These are phyloP conservation scores for Aeschynomene evenia DNA, from an alignment of 306 rosid genomes.

Conservation along the genomic window DNA sequence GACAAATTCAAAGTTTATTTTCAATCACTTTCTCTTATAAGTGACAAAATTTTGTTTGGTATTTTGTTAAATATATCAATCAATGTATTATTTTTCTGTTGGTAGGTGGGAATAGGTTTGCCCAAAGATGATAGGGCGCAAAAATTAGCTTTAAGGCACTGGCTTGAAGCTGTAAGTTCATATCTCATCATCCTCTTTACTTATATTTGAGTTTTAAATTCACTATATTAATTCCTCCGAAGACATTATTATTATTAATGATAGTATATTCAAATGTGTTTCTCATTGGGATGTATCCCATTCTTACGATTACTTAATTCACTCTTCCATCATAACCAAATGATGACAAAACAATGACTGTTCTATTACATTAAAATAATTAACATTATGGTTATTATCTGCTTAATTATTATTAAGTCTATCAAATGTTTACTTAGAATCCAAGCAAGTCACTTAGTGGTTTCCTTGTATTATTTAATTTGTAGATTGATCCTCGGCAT, in stretches of 20 bases:
- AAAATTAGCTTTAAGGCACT: conserved; percentile 71
- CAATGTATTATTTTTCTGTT: conserved; percentile 15
- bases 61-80: conserved; percentile 13
- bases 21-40: conserved; percentile 2
- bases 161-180: conserved; percentile 92
- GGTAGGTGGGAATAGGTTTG: conserved; percentile 77
- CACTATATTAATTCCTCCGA: not conserved
- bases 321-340: too few species aligned
- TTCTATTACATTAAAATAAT: too few species aligned
- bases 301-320: too few species aligned
- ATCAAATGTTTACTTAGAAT: conserved; percentile 16
- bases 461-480: conserved; percentile 8
- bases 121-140: conserved; percentile 74
- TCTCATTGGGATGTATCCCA: too few species aligned
- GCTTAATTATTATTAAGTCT: too few species aligned
- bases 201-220: not conserved
- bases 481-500: conserved; percentile 91
- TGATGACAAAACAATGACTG: too few species aligned
- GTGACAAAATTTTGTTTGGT: not conserved
- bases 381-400: too few species aligned
- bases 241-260: too few species aligned
- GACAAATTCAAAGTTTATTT: conserved; percentile 34
- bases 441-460: conserved; percentile 3
- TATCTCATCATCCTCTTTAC: not conserved
- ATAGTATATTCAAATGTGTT: too few species aligned